Base-by-base conservation (phyloP, 768 basidiomycete genomes). In the Leccinellum albellum region DNA sequence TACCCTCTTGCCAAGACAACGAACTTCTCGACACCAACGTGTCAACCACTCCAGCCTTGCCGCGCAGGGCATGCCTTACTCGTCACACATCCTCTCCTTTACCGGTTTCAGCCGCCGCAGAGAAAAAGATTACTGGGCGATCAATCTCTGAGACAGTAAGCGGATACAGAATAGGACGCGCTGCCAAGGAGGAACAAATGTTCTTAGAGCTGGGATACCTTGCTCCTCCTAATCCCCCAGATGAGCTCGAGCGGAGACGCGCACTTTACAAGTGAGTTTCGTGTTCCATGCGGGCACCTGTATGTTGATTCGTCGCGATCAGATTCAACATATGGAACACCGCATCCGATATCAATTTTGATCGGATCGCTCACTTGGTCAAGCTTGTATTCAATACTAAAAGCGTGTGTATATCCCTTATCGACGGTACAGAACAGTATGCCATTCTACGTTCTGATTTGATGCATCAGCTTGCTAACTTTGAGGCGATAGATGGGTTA, bases 271-370 rank as follows among this genome's bases (percentile, higher is more conserved):
- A 89, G 87, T 90, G 64, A 66, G 83, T 26, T 40, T 12, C 23
- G 24, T 9, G 4, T 42, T 45, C n/a, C 42, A 13, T 29, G 23
- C 32, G 8, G n/a, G 21, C 37, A 50, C 21, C 48, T 9, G 15
- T 29, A 48, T 29, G 29, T 53, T 57, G 21, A 64, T 51, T 32
- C 49, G 15, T 28, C n/a, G n/a, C 14, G 12, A 55, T 28, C 60
- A 90, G 91, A 61, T 95, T 92, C 76, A 93, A 94, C 63, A 89
- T 97, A 50, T 87, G 92, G 82, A 84, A 90, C 61, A 94, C 93
- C 0, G 85, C 86, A 15, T 78, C 86, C 9, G 95, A 98, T 69
- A 77, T 83, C 60, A 95, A 96, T 69, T 97, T 98, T 67, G 94
- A 97, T 71, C 84, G 95, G 17, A 95, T 97, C 61, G 91, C 87